Percentiles rank a stretch among this genome's conserved stretches.
These are phyloP conservation scores for Penicillium angulare DNA, from an alignment of 495 filamentous ascomycete species.

Conservation along the genomic window DNA sequence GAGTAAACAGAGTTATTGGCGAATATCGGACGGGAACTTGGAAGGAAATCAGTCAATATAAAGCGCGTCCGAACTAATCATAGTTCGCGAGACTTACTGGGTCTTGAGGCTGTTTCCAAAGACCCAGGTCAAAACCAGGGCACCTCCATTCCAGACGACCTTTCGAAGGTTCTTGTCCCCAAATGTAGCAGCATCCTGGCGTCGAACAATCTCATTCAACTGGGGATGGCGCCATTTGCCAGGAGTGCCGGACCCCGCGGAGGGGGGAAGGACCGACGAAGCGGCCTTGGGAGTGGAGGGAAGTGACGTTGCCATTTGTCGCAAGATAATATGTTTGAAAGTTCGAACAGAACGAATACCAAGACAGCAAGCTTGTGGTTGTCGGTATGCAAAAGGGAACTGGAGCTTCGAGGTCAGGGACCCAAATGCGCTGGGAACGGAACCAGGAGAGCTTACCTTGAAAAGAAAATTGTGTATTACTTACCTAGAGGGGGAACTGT, in stretches of 20 bases:
- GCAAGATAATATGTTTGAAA: neutral
- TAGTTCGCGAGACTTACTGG: conserved; percentile 31
- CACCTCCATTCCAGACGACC: conserved; percentile 60
- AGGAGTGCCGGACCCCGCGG: conserved; percentile 55
- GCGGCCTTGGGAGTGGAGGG: conserved; percentile 62
- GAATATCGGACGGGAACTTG: conserved; percentile 27
- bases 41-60: conserved; percentile 3
- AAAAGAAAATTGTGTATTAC: neutral
- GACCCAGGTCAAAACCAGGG: conserved; percentile 49
- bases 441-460: neutral
- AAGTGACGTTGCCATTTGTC: conserved; percentile 43
- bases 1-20: conserved; percentile 26
- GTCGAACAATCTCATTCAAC: conserved; percentile 70
- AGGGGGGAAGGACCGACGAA: conserved; percentile 43
- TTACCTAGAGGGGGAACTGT: neutral
- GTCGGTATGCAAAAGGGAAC: conserved; percentile 1
- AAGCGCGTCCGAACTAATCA: neutral
- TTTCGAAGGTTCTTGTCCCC: conserved; percentile 63
- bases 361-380: neutral
- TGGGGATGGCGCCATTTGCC: conserved; percentile 89
- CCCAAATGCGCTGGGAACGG: neutral
- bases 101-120: conserved; percentile 35
- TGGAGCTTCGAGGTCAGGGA: neutral
- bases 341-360: neutral
- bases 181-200: conserved; percentile 72